These are phyloP conservation scores for Penicillium capsulatum DNA, from an alignment of 2,329 filamentous ascomycete genomes.

Conservation along the genomic window DNA sequence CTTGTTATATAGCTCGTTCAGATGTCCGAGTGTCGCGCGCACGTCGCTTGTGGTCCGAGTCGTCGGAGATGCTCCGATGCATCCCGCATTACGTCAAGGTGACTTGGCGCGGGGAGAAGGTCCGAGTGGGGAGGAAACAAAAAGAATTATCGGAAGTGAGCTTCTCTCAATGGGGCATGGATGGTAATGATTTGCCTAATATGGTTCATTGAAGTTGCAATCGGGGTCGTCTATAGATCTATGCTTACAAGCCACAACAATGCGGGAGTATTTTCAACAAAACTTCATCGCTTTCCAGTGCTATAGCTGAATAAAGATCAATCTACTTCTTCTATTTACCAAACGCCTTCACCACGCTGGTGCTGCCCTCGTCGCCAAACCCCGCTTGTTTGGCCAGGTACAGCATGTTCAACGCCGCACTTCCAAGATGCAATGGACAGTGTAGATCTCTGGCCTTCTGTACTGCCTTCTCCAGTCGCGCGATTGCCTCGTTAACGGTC, in stretches of 20 bases:
- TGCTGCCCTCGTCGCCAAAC: conserved; percentile 27
- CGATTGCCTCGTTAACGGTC: conserved; percentile 36
- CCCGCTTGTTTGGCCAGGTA: conserved; percentile 32
- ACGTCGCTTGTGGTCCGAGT: conserved; percentile 17
- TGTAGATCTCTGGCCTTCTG: conserved; percentile 41
- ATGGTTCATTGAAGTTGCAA: no score
- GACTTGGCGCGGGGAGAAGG: conserved; percentile 2
- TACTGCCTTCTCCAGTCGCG: conserved; percentile 40
- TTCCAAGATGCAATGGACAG: conserved; percentile 38
- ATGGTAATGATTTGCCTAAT: no score
- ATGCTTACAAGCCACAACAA: no score
- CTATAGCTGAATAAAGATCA: no score
- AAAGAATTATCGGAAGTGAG: no score
- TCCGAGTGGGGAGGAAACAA: no score
- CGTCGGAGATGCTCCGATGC: conserved; percentile 15
- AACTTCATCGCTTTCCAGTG: no score
- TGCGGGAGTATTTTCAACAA: no score
- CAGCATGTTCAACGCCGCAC: conserved; percentile 35
- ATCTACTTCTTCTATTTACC: conserved; percentile 15
- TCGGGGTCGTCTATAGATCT: no score
- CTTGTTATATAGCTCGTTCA: conserved; percentile 6
- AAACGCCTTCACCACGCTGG: conserved; percentile 34
- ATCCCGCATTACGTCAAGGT: conserved; percentile 11
- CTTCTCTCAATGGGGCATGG: no score
- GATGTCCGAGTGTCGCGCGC: conserved; percentile 8